These are phyloP conservation scores for Monosporascus sp. DNA, from an alignment of 2,329 filamentous ascomycete species.

Conservation along the genomic window DNA sequence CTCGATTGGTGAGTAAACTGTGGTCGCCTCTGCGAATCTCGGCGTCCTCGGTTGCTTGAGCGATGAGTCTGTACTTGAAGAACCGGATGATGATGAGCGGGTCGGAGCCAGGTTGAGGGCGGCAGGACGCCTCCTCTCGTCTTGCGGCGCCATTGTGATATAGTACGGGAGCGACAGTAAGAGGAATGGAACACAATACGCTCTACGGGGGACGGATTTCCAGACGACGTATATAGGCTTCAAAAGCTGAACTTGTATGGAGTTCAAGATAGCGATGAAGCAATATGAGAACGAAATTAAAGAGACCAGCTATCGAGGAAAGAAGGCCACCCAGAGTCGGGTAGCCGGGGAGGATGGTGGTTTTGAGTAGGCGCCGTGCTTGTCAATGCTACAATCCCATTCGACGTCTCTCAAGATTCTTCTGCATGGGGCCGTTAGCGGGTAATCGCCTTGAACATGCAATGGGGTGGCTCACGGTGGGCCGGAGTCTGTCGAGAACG, in stretches of 20 bases:
- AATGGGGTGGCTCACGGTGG: conserved; percentile 36
- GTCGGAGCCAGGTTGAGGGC: conserved; percentile 49
- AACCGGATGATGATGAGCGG: conserved; percentile 45
- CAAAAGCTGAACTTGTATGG: conserved; percentile 20
- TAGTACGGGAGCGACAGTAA: conserved; percentile 22
- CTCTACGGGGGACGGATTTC: conserved; percentile 26
- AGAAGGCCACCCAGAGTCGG: conserved; percentile 31
- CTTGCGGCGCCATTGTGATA: conserved; percentile 30
- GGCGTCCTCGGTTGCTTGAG: conserved; percentile 68
- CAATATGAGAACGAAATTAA: conserved; percentile 32
- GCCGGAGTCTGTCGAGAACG: conserved; percentile 33
- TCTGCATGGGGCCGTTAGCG: conserved; percentile 36
- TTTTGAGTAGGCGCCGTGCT: conserved; percentile 48
- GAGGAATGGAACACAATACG: conserved; percentile 30
- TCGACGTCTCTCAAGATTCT: conserved; percentile 23
- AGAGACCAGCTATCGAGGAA: conserved; percentile 55
- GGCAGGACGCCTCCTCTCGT: conserved; percentile 53
- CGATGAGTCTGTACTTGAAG: conserved; percentile 46
- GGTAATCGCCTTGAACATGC: conserved; percentile 31
- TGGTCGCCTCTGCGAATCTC: conserved; percentile 76
- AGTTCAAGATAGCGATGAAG: conserved; percentile 30
- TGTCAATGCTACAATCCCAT: conserved; percentile 26
- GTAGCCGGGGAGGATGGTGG: conserved; percentile 38
- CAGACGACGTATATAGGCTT: conserved; percentile 21
- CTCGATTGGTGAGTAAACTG: conserved; percentile 73